Evolutionary conservation across 1,139 yeast species (phyloP), one percentile per base, ranked within the genome.

Genomic region (Magnusiomyces sp.): DNA sequence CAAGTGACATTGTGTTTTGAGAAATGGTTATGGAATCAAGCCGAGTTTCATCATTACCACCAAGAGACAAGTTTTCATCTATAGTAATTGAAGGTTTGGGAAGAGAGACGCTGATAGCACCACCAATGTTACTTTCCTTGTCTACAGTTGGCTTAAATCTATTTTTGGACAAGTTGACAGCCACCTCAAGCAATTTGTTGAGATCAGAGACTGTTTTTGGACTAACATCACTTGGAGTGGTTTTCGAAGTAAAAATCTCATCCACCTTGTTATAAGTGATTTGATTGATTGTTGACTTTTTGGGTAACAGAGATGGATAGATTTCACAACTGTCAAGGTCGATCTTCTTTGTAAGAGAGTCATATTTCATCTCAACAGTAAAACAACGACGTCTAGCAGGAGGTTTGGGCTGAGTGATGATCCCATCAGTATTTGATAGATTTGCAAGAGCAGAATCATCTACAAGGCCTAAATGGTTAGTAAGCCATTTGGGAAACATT

Each of bases 401-500:
- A n/a, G n/a, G n/a, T n/a, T n/a, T n/a, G n/a, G n/a, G n/a, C n/a
- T n/a, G n/a, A n/a, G n/a, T n/a, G n/a, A n/a, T n/a, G n/a, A n/a
- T n/a, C n/a, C n/a, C n/a, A n/a, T n/a, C n/a, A n/a, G n/a, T n/a
- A n/a, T n/a, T n/a, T 38, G 40, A 38, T 6, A 27, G 19, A 11
- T 65, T 58, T 1, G 23, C 40, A 9, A 41, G 36, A 27, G 13
- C 11, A 10, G 70, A 68, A 29, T 71, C 65, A 1, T 66, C 67
- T 2, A 40, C 50, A 20, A 69, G 56, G 2, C 90, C 90, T 41
- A 87, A 67, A 7, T 84, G 57, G 2, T 74, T 64, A 3, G 83
- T 72, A 50, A 84, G 69, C 1, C 72, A 61, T 11, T 66, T 60
- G 0, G 97, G 97, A 6, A 92, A 71, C 94, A 92, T 83, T 1